phyloP scores from a whole-genome alignment of 495 filamentous ascomycete species.

The Penicillium coffeae region DNA sequence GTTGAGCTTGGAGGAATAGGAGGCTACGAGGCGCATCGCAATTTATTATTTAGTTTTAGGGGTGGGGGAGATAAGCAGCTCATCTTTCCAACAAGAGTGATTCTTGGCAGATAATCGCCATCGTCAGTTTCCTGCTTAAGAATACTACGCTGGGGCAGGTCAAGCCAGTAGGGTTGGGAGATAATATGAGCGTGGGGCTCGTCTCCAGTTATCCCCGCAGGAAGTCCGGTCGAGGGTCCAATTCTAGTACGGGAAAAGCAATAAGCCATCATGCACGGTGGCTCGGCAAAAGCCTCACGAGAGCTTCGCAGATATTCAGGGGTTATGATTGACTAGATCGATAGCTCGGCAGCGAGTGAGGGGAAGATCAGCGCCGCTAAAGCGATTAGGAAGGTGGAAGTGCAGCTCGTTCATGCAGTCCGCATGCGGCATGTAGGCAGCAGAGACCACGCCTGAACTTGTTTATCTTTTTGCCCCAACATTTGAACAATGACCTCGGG shows the following conservation, averaged over 20 bases:
- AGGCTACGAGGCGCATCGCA: background rate
- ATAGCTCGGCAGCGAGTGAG: slow-evolving; percentile 6
- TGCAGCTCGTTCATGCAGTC: no score
- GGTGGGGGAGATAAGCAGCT: background rate
- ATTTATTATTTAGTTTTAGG: background rate
- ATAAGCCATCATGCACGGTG: slow-evolving; percentile 3
- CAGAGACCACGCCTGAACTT: no score
- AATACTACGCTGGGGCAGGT: slow-evolving; percentile 1
- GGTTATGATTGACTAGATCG: slow-evolving; percentile 2
- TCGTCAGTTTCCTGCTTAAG: slow-evolving; percentile 3
- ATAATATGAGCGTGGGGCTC: slow-evolving; percentile 8
- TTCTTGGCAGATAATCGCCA: background rate
- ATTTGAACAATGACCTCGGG: no score
- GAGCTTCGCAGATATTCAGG: slow-evolving; percentile 3
- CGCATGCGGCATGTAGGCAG: no score
- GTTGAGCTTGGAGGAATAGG: background rate
- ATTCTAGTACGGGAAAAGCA: slow-evolving; percentile 8
- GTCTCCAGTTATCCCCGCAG: slow-evolving; percentile 17
- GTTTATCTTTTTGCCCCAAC: no score
- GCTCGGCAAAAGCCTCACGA: slow-evolving; percentile 4
- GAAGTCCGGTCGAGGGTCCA: slow-evolving; percentile 23
- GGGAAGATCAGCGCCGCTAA: slow-evolving; percentile 13
- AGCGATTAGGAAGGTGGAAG: background rate
- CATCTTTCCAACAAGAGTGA: background rate
- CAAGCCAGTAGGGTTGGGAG: slow-evolving; percentile 4